Evolutionary conservation across 2,329 filamentous ascomycete species (phyloP).

Genomic region (Exophiala spinifera): DNA sequence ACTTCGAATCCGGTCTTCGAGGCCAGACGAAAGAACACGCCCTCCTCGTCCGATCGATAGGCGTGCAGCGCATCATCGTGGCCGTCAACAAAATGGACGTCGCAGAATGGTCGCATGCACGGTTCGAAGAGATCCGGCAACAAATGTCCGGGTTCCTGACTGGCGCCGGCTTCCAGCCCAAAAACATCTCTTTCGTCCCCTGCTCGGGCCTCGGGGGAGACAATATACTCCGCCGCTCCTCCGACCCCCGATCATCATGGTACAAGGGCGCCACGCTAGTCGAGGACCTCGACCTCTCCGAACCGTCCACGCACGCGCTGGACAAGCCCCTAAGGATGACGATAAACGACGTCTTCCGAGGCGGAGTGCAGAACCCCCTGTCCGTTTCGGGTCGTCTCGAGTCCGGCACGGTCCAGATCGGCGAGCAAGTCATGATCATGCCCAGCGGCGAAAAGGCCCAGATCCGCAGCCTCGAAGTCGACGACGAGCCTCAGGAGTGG

Average conservation of each 20-base stretch:
- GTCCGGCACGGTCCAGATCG: constrained; percentile 76
- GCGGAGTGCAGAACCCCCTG: constrained; percentile 73
- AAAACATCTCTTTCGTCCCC: constrained; percentile 82
- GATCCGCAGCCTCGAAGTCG: constrained; percentile 77
- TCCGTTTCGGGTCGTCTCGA: constrained; percentile 86
- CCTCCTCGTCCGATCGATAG: constrained; percentile 82
- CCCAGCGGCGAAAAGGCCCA: constrained; percentile 77
- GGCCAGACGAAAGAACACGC: constrained; percentile 95
- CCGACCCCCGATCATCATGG: constrained; percentile 63
- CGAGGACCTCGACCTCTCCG: constrained; percentile 78
- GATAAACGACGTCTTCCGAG: constrained; percentile 81
- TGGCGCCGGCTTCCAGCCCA: constrained; percentile 74
- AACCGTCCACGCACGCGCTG: constrained; percentile 64
- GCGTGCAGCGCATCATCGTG: constrained; percentile 81
- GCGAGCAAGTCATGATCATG: constrained; percentile 74
- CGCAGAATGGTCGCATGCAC: constrained; percentile 74
- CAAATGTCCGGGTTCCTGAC: constrained; percentile 81
- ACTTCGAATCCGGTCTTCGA: constrained; percentile 88
- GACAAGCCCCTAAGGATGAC: constrained; percentile 80
- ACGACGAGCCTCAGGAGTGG: constrained; percentile 71
- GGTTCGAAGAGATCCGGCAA: constrained; percentile 80
- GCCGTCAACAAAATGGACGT: constrained; percentile 95
- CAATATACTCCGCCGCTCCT: constrained; percentile 61
- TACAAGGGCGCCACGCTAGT: constrained; percentile 77
- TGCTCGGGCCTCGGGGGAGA: constrained; percentile 86